Conservation (phyloP, 2,329 filamentous ascomycete species). For the Elsinoe necatrix region DNA sequence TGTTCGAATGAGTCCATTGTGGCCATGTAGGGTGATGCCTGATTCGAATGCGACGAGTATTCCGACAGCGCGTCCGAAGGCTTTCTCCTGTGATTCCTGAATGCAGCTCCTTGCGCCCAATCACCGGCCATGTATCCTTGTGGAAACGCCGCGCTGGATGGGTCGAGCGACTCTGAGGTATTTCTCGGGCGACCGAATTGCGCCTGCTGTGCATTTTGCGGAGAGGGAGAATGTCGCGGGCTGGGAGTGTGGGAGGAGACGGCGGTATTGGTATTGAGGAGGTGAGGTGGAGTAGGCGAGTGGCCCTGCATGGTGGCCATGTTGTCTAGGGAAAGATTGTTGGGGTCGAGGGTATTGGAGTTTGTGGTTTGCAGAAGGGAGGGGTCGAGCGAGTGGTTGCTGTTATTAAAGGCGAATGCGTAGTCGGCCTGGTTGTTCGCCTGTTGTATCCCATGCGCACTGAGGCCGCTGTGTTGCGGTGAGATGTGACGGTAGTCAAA, state of each 20-base stretch:
- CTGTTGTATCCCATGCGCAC: constrained; percentile 1
- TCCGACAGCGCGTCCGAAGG: constrained; percentile 85
- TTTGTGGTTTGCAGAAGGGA: constrained; percentile 47
- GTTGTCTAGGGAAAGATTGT: constrained; percentile 38
- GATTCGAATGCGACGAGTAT: constrained; percentile 64
- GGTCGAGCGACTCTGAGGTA: constrained; percentile 49
- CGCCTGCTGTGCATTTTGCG: constrained; percentile 45
- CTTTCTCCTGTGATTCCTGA: constrained; percentile 72
- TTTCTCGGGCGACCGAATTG: constrained; percentile 51
- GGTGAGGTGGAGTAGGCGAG: constrained; percentile 48
- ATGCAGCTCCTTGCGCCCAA: constrained; percentile 53
- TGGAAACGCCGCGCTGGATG: constrained; percentile 50
- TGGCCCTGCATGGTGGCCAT: constrained; percentile 44
- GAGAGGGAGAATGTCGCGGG: constrained; percentile 45
- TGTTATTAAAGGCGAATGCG: constrained; percentile 40
- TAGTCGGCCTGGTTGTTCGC: constrained; percentile 33
- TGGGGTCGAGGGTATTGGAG: constrained; percentile 38
- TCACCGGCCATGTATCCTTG: constrained; percentile 40
- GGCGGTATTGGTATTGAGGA: constrained; percentile 45
- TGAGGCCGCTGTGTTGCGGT: not conserved
- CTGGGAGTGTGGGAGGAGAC: constrained; percentile 46
- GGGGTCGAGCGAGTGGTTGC: constrained; percentile 50
- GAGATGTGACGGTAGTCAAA: constrained; percentile 5
- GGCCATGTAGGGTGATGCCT: constrained; percentile 72
- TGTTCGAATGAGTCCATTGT: constrained; percentile 72